Conservation (phyloP, 352 stramenopile genomes). For the Pythium dissimile region DNA sequence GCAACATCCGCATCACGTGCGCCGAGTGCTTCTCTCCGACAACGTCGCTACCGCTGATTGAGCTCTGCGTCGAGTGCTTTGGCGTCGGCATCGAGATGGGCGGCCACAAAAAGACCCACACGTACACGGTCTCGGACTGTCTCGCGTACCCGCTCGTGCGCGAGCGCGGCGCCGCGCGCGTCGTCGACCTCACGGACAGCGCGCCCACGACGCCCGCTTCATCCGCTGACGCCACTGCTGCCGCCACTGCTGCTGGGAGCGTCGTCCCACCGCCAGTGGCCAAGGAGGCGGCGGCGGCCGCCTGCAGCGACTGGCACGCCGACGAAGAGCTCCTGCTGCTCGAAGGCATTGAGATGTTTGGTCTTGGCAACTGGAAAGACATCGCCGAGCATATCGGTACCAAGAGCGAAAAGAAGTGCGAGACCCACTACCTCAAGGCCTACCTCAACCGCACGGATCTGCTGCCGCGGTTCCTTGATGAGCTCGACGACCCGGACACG, state of each 20-base stretch:
- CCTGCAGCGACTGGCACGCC: conserved; percentile 81
- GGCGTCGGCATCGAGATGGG: conserved; percentile 74
- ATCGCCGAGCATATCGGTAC: conserved; percentile 84
- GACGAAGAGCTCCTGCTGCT: conserved; percentile 96
- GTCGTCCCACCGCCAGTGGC: not conserved
- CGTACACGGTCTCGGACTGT: conserved; percentile 82
- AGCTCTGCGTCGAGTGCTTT: conserved; percentile 96
- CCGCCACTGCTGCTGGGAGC: conserved; percentile 8
- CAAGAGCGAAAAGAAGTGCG: conserved; percentile 87
- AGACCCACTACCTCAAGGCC: conserved; percentile 82
- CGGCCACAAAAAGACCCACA: conserved; percentile 77
- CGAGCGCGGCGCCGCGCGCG: conserved; percentile 25
- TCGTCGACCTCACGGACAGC: not conserved
- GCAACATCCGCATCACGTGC: conserved; percentile 85
- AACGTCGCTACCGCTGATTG: conserved; percentile 47
- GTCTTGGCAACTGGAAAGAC: conserved; percentile 96
- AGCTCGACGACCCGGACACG: conserved; percentile 32
- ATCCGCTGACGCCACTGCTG: not conserved
- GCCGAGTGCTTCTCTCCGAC: conserved; percentile 48
- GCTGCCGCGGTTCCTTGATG: conserved; percentile 60
- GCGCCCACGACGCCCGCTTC: not conserved
- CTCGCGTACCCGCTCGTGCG: conserved; percentile 71
- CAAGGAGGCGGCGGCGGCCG: conserved; percentile 15
- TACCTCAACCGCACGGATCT: conserved; percentile 68
- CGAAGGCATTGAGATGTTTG: conserved; percentile 95